phyloP scores from a whole-genome alignment of 768 basidiomycete genomes.

The Russula vinacea region DNA sequence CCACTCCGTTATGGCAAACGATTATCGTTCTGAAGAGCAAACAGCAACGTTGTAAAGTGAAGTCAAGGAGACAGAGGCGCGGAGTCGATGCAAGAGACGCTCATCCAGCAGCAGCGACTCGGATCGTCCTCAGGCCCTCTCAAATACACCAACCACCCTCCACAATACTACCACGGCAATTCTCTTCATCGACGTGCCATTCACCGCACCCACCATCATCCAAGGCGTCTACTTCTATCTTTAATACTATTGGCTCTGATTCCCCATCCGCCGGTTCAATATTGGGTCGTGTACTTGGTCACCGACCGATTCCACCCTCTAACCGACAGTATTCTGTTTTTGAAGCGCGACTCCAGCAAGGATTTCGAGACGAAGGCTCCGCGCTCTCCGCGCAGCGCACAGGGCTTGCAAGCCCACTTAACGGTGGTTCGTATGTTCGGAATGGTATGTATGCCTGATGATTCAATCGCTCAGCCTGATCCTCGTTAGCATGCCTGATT shows the following conservation, averaged over 20 bases:
- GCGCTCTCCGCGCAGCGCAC: conserved; percentile 39
- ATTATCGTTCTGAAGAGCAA: conserved; percentile 39
- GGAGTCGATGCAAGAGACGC: no score
- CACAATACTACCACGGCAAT: no score
- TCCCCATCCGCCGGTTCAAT: background rate
- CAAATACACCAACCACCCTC: no score
- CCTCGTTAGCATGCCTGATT: conserved; percentile 55
- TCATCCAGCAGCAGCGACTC: no score
- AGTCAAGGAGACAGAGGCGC: conserved; percentile 23
- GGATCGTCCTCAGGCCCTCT: no score
- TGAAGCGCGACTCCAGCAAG: conserved; percentile 38
- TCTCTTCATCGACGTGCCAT: no score
- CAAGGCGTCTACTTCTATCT: background rate
- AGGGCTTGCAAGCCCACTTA: conserved; percentile 37
- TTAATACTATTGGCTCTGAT: background rate
- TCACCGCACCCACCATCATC: no score
- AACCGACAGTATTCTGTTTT: conserved; percentile 31
- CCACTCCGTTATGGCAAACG: conserved; percentile 35
- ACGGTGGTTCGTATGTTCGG: conserved; percentile 52
- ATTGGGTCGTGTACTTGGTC: background rate
- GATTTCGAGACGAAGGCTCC: conserved; percentile 44
- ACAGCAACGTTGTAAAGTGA: conserved; percentile 26
- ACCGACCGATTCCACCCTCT: conserved; percentile 14
- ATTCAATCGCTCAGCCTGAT: conserved; percentile 44
- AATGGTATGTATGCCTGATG: conserved; percentile 45